Base-by-base conservation (phyloP, 1,284 basidiomycete species). In the Neonothopanus nambi region DNA sequence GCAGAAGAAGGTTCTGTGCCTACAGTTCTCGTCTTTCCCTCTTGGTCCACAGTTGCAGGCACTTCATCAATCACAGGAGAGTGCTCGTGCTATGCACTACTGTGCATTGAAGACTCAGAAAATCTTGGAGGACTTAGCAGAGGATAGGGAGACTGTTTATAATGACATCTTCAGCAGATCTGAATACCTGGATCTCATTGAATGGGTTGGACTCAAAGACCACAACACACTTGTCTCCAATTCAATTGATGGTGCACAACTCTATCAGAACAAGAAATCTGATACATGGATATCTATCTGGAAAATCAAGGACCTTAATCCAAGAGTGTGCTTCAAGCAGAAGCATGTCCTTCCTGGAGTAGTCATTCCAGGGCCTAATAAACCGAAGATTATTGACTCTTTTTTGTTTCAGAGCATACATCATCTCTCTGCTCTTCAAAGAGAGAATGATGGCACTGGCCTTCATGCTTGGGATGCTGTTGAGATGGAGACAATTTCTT, bases 31-130 rank as follows among this genome's bases (percentile, higher is more conserved):
- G 20, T 72, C 68, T 0, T 61, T 76, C 5, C 72, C 65, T 1
- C 40, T 74, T 36, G 71, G 67, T 1, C 72, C 70, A 8, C 66
- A 68, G 51, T 41, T 75, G 2, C 70, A 75, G 48, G 69, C 70
- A 0, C 50, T 70, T 2, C 66, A 56, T 41, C 54, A 62, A 8
- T 48, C 51, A 39, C 52, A 56, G 0, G 57, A 70, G 4, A 59
- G 54, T 11, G 67, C 68, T 2, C 4, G 57, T 3, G 45, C 47
- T 5, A 67, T 72, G 61, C 18, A 38, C 8, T 69, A 73, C 44
- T 58, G 61, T 3, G 24, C 54, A 20, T 23, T 42, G 0, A 60
- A 42, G 24, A 24, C 18, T 18, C 18, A 5, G 20, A 21, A 18
- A 42, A 5, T 28, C 26, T 51, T 21, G 54, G 57, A 35, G 60